These are phyloP conservation scores for Clitopilus hobsonii DNA, from an alignment of 768 basidiomycete genomes.

Conservation along the genomic window DNA sequence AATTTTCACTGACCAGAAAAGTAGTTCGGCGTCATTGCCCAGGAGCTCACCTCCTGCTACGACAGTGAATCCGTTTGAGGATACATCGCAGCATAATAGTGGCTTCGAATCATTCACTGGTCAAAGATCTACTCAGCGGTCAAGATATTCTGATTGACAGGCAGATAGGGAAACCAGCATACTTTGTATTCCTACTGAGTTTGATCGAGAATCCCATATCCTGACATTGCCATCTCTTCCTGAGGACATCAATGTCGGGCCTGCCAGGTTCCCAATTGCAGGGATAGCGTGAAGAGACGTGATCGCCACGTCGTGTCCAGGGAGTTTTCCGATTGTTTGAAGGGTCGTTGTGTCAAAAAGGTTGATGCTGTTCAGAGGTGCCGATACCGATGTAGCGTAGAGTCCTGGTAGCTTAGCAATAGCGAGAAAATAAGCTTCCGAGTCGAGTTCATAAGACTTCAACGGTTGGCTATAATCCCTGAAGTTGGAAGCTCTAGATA, in stretches of 20 bases:
- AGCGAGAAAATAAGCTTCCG: constrained; percentile 56
- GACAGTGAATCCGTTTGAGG: constrained; percentile 64
- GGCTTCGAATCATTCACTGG: constrained; percentile 35
- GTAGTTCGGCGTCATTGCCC: constrained; percentile 74
- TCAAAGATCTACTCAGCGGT: constrained; percentile 51
- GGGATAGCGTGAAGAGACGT: constrained; percentile 47
- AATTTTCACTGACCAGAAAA: constrained; percentile 66
- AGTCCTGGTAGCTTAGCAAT: constrained; percentile 41
- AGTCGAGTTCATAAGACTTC: constrained; percentile 28
- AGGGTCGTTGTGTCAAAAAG: constrained; percentile 60
- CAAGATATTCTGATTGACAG: no score
- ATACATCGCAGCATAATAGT: constrained; percentile 67
- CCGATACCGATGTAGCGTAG: constrained; percentile 60
- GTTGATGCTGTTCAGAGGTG: constrained; percentile 62
- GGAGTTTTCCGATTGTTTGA: constrained; percentile 37
- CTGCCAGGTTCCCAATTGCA: constrained; percentile 33
- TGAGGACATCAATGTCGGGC: constrained; percentile 52
- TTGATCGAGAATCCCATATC: constrained; percentile 70
- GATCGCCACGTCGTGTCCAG: constrained; percentile 55
- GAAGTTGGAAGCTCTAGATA: constrained; percentile 25
- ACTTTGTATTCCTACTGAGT: constrained; percentile 55
- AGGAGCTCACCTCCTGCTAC: constrained; percentile 82
- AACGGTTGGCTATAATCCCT: constrained; percentile 12
- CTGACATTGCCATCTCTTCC: constrained; percentile 70
- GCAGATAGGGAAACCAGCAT: no score